Evolutionary conservation across 2,329 filamentous ascomycete species (phyloP).

Genomic region (Magnaporthiopsis incrustans): DNA sequence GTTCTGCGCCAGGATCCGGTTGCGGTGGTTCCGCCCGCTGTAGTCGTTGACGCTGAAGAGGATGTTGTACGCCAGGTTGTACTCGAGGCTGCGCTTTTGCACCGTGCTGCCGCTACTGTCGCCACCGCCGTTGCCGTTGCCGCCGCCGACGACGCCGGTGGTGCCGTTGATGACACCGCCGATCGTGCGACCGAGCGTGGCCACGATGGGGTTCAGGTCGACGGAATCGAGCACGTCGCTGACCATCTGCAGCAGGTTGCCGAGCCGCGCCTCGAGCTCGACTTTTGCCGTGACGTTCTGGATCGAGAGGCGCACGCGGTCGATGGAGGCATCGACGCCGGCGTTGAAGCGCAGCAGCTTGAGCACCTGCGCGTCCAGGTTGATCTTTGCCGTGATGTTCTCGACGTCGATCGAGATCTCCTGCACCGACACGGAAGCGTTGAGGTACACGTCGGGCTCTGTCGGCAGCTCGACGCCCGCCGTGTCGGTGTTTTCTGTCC

Average conservation of each 20-base stretch:
- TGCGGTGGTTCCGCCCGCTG: conserved; percentile 44
- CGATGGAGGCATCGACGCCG: conserved; percentile 50
- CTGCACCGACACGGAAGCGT: conserved; percentile 48
- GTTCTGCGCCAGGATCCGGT: conserved; percentile 47
- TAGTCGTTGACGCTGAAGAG: conserved; percentile 56
- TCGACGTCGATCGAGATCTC: conserved; percentile 51
- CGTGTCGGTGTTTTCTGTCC: conserved; percentile 39
- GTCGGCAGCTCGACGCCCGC: conserved; percentile 30
- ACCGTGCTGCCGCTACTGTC: conserved; percentile 8
- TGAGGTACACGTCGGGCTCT: conserved; percentile 52
- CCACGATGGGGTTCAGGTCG: conserved; percentile 52
- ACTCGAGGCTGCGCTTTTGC: conserved; percentile 23
- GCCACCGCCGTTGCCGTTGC: conserved; percentile 5
- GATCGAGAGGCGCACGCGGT: conserved; percentile 46
- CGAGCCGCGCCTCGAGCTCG: conserved; percentile 49
- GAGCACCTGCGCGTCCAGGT: conserved; percentile 50
- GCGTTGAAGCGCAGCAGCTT: conserved; percentile 52
- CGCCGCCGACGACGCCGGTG: conserved; percentile 15
- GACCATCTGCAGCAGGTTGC: conserved; percentile 53
- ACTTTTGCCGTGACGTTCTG: conserved; percentile 52
- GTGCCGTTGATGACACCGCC: conserved; percentile 37
- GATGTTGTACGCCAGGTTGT: conserved; percentile 47
- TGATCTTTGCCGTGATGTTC: conserved; percentile 53
- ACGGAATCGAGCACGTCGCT: conserved; percentile 48
- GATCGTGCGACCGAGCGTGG: conserved; percentile 43